Evolutionary conservation across 1,139 yeast genomes (phyloP).

Genomic region (Saccharomyces hybrid): DNA sequence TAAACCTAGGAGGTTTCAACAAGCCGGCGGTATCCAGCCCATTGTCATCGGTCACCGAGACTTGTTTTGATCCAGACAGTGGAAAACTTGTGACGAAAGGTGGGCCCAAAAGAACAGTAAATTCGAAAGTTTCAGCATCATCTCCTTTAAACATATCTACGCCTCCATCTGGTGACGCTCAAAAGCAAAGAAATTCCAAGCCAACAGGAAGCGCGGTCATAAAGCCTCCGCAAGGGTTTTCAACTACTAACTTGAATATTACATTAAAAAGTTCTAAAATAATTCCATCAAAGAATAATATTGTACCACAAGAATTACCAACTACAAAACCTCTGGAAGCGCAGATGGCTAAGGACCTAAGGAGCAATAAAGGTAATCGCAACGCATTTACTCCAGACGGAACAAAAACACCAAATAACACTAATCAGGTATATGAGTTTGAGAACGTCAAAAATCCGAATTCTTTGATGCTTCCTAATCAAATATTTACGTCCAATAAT

Average conservation of each 20-base stretch:
- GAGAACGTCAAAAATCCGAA: neutral
- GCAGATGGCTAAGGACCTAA: neutral
- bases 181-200: neutral
- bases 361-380: neutral
- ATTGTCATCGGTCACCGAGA: conserved; percentile 15
- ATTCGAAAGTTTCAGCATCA: conserved; percentile 6
- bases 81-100: neutral
- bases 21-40: conserved; percentile 13
- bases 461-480: neutral
- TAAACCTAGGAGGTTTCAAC: conserved; percentile 3
- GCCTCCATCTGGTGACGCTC: neutral
- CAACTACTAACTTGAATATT: neutral
- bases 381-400: neutral
- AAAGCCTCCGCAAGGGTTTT: neutral
- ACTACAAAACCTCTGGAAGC: neutral
- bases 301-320: neutral
- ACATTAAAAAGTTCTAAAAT: neutral
- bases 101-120: conserved; percentile 8
- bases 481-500: neutral
- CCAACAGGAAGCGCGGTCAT: neutral
- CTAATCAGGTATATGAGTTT: neutral
- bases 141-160: neutral
- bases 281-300: neutral
- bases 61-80: conserved; percentile 1
- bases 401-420: neutral